Evolutionary conservation across 805 yeast species (phyloP), one percentile per base, ranked within the genome.

Genomic region (Starmera pachycereana): DNA sequence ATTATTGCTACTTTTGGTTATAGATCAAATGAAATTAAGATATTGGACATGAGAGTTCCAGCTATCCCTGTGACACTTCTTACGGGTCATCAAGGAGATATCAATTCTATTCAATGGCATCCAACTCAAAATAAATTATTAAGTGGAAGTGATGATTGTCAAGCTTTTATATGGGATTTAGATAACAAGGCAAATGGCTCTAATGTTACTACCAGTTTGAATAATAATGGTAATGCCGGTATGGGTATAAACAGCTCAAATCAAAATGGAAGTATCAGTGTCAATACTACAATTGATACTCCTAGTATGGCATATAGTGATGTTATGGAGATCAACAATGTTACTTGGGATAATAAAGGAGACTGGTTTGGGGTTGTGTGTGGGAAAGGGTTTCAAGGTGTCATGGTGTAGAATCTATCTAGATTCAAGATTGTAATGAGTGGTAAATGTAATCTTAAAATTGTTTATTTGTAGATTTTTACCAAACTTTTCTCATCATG

Each of bases 1-100:
- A 74, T 85, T 36, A 64, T 92, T 43, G 96, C 96, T 1, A 78
- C 96, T 0, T 69, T 89, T 43, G 89, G 85, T 6, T 76, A 77
- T 33, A 76, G 81, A 52, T 77, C 86, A 19, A 72, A 73, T 48
- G 67, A 70, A 39, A 74, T 88, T 5, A 65, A 78, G 22, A 67
- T 90, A 11, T 67, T 92, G 41, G 98, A 90, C 58, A 74, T 89
- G 66, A 69, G 98, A 44, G 77, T 80, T 56, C 96, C 97, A 0
- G 95, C 96, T 4, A 57, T 77, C 2, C 96, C 97, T 0, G 69
- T 82, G 1, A 60, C 72, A n/a, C 71, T 74, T 0, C 65, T 90
- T 33, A 76, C 77, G 30, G 89, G 81, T 12, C 94, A 81, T 56
- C 52, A 62, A 25, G 76, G 78, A 0, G 68, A 82, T 1, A 74